Evolutionary conservation across 768 basidiomycete species (phyloP).

Genomic region (Termitomyces sp.): DNA sequence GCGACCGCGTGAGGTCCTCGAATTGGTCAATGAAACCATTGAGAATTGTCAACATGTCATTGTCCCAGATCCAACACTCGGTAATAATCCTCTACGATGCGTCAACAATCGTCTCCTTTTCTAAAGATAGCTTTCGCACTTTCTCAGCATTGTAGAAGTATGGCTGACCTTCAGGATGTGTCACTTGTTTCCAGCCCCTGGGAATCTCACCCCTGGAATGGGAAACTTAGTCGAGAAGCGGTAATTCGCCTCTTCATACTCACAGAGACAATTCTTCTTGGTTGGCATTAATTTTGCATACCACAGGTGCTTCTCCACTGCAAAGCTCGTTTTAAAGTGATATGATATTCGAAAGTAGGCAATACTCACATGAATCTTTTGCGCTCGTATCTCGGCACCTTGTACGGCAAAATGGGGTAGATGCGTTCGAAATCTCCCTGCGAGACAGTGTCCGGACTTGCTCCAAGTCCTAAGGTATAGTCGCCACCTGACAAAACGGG

Average conservation of each 20-base stretch:
- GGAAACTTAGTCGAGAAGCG: not conserved
- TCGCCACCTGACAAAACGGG: not conserved
- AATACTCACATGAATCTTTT: constrained; percentile 4
- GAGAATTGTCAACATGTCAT: not conserved
- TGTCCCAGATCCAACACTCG: constrained; percentile 4
- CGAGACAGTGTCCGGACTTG: not conserved
- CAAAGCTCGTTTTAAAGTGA: not conserved
- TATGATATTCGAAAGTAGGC: too few relatives aligned
- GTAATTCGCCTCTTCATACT: not conserved
- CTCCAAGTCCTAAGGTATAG: not conserved
- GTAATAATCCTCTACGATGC: constrained; percentile 1
- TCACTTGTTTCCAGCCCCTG: constrained; percentile 3
- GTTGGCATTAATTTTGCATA: not conserved
- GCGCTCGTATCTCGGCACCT: constrained; percentile 9
- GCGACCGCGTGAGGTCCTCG: not conserved
- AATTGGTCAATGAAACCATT: not conserved
- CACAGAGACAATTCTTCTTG: constrained; percentile 3
- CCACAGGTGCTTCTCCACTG: not conserved
- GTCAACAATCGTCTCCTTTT: not conserved
- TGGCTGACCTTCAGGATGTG: constrained; percentile 6
- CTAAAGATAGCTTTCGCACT: not conserved
- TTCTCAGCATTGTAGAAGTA: constrained; percentile 4
- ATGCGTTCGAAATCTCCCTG: not conserved
- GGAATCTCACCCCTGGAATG: constrained; percentile 2
- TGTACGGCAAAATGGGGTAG: constrained; percentile 1